Evolutionary conservation across 2,329 filamentous ascomycete species (phyloP).

Genomic region (Lomentospora prolificans): DNA sequence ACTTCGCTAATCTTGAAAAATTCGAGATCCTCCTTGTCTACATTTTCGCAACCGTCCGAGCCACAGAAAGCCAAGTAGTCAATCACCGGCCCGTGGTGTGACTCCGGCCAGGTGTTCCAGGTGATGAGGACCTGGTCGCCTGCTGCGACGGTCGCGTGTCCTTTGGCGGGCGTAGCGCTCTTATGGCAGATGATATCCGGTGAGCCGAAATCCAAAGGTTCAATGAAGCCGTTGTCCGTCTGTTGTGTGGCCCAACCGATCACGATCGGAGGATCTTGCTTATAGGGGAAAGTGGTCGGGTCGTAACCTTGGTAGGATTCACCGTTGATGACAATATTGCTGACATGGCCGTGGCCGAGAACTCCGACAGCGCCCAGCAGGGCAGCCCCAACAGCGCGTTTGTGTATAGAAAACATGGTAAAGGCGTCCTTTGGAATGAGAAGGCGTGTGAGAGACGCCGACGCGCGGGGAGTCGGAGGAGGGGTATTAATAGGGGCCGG

Average conservation of each 20-base stretch:
- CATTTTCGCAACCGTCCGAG: constrained; percentile 37
- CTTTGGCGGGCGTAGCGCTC: constrained; percentile 26
- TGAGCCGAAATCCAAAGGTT: constrained; percentile 26
- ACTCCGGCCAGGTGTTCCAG: constrained; percentile 58
- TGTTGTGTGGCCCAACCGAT: constrained; percentile 23
- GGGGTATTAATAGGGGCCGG: background rate
- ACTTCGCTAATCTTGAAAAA: constrained; percentile 51
- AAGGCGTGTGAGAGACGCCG: background rate
- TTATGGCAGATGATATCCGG: constrained; percentile 40
- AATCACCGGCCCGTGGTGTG: constrained; percentile 51
- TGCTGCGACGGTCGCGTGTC: constrained; percentile 39
- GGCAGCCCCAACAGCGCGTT: background rate
- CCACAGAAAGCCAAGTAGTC: constrained; percentile 49
- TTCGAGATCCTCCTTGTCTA: constrained; percentile 38
- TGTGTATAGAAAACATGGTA: background rate
- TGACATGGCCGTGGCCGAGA: constrained; percentile 21
- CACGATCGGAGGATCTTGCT: background rate
- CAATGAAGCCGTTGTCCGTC: constrained; percentile 34
- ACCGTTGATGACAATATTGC: constrained; percentile 18
- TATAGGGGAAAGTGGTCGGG: constrained; percentile 15
- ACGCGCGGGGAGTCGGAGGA: no score
- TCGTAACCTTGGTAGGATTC: constrained; percentile 20
- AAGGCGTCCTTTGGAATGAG: background rate
- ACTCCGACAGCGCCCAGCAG: background rate
- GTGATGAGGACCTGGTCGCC: constrained; percentile 48